Evolutionary conservation across 768 basidiomycete species (phyloP).

Genomic region (Inosperma sp.): DNA sequence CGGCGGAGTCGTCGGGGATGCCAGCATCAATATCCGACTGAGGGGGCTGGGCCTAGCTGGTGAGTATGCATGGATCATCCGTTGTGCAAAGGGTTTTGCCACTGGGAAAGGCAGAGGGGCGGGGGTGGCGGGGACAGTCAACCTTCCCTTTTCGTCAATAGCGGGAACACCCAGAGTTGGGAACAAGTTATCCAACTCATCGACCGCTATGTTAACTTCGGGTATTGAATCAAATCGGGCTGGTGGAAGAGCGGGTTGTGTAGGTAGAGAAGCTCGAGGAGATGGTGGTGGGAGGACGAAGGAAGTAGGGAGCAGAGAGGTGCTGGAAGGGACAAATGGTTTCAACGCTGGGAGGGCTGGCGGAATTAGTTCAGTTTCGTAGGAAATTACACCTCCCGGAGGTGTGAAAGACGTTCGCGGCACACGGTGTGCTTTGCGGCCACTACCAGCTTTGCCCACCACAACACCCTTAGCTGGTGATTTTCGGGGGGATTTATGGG

Average conservation of each 20-base stretch:
- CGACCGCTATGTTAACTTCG: neutral
- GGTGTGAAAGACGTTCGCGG: conserved; percentile 43
- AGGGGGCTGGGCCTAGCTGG: conserved; percentile 77
- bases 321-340: conserved; percentile 29
- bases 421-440: conserved; percentile 42
- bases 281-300: conserved; percentile 80
- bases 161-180: conserved; percentile 14
- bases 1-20: conserved; percentile 54
- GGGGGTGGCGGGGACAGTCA: conserved; percentile 28
- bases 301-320: conserved; percentile 58
- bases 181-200: neutral
- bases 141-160: conserved; percentile 7
- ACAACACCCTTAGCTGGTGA: conserved; percentile 28
- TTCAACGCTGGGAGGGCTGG: conserved; percentile 36
- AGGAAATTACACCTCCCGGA: conserved; percentile 33
- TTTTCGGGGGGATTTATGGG: conserved; percentile 24
- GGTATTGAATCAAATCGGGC: neutral
- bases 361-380: conserved; percentile 40
- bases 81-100: conserved; percentile 63
- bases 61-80: conserved; percentile 78
- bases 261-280: conserved; percentile 60
- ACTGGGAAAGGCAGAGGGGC: conserved; percentile 54
- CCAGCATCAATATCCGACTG: conserved; percentile 72
- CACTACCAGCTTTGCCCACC: conserved; percentile 43
- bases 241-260: conserved; percentile 39